Conservation (phyloP, 2,329 filamentous ascomycete species). For the Fusarium burgessii region DNA sequence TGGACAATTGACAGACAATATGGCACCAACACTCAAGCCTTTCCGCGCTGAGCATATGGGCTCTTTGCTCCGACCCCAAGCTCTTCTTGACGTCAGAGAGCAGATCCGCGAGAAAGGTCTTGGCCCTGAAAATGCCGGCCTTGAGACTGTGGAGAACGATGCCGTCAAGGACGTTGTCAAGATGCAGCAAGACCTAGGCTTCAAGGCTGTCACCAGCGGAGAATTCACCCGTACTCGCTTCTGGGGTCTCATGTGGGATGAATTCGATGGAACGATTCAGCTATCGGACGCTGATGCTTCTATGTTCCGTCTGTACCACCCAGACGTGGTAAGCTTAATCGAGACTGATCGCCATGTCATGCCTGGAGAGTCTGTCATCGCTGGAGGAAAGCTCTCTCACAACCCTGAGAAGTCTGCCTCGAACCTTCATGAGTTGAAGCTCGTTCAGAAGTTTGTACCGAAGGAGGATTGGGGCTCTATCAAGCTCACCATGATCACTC, state of each 20-base stretch:
- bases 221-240: slow-evolving; percentile 69
- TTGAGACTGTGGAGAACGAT: slow-evolving; percentile 72
- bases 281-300: slow-evolving; percentile 63
- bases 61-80: slow-evolving; percentile 76
- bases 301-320: slow-evolving; percentile 67
- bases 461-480: slow-evolving; percentile 63
- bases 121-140: slow-evolving; percentile 65
- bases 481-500: slow-evolving; percentile 67
- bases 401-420: slow-evolving; percentile 56
- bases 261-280: slow-evolving; percentile 62
- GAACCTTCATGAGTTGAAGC: slow-evolving; percentile 63
- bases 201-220: slow-evolving; percentile 76
- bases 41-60: slow-evolving; percentile 83
- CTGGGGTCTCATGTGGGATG: slow-evolving; percentile 66
- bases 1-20: slow-evolving; percentile 1
- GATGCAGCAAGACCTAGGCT: slow-evolving; percentile 74
- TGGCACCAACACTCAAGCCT: slow-evolving; percentile 56
- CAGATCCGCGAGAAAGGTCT: slow-evolving; percentile 49
- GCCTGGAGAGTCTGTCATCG: slow-evolving; percentile 68
- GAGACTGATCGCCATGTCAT: slow-evolving; percentile 66
- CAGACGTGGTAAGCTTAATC: slow-evolving; percentile 66
- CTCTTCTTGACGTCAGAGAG: slow-evolving; percentile 49
- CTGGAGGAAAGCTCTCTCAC: slow-evolving; percentile 61
- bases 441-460: slow-evolving; percentile 61
- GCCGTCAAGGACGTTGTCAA: slow-evolving; percentile 67